Conservation (phyloP, 78 protist species). For the Speleostelium caveatum region DNA sequence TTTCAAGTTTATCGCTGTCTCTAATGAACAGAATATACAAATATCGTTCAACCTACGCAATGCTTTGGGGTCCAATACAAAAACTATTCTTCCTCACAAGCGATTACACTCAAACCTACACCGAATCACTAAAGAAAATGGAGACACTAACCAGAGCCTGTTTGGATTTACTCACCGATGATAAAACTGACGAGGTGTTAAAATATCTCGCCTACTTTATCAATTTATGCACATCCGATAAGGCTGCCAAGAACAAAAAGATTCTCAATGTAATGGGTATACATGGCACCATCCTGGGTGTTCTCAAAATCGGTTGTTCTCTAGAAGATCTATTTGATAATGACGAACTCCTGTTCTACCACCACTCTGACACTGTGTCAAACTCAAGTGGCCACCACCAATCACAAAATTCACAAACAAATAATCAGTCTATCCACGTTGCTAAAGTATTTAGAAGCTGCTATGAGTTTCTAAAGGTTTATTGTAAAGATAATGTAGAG, state of each 20-base stretch:
- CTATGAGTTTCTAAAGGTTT: conserved; percentile 48
- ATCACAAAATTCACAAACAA: not conserved
- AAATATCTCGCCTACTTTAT: conserved; percentile 26
- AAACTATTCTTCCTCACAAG: conserved; percentile 22
- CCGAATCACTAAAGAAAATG: conserved; percentile 31
- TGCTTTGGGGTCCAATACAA: conserved; percentile 20
- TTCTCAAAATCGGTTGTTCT: conserved; percentile 62
- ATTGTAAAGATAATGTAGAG: conserved; percentile 24
- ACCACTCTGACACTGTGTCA: not conserved
- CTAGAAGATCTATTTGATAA: conserved; percentile 32
- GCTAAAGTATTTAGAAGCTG: conserved; percentile 61
- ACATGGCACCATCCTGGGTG: conserved; percentile 36
- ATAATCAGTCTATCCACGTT: conserved; percentile 14
- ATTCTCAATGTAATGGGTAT: conserved; percentile 19
- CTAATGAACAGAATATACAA: conserved; percentile 36
- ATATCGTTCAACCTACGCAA: conserved; percentile 44
- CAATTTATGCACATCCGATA: conserved; percentile 7
- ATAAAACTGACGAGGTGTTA: conserved; percentile 37
- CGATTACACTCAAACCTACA: conserved; percentile 6
- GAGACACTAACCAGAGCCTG: conserved; percentile 35
- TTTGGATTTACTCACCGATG: conserved; percentile 28
- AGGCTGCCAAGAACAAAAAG: conserved; percentile 38
- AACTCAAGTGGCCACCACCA: too few species aligned
- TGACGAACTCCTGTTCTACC: not conserved
- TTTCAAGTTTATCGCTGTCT: conserved; percentile 16